phyloP scores from a whole-genome alignment of 495 filamentous ascomycete species.

The Annulohypoxylon stygium region DNA sequence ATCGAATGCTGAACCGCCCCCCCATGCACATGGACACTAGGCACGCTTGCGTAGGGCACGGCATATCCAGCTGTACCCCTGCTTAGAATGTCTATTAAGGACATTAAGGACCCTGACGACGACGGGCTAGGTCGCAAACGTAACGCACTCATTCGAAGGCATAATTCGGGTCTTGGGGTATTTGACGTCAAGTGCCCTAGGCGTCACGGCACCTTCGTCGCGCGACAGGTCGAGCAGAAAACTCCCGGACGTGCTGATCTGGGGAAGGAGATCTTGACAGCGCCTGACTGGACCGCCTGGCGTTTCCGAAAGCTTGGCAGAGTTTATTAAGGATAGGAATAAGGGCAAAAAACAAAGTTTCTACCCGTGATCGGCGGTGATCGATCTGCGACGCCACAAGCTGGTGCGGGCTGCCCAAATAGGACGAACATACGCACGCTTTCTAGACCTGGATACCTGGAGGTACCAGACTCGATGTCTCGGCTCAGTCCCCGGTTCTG shows the following conservation, averaged over 20 bases:
- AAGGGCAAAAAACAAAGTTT: slow-evolving; percentile 21
- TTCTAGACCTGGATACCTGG: neutral
- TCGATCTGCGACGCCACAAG: neutral
- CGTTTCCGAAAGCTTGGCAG: slow-evolving; percentile 27
- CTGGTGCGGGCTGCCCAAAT: slow-evolving; percentile 31
- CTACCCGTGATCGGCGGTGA: slow-evolving; percentile 4
- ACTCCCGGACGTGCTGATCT: slow-evolving; percentile 20
- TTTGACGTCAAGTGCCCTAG: slow-evolving; percentile 11
- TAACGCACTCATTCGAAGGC: slow-evolving; percentile 11
- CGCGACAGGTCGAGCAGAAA: slow-evolving; percentile 1
- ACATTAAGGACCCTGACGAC: slow-evolving; percentile 13
- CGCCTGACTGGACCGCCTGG: slow-evolving; percentile 2
- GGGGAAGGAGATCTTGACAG: slow-evolving; percentile 27
- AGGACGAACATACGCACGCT: slow-evolving; percentile 22
- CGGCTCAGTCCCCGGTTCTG: neutral
- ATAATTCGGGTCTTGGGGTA: slow-evolving; percentile 1
- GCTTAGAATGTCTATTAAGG: neutral
- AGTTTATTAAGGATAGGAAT: slow-evolving; percentile 29
- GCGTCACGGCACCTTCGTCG: slow-evolving; percentile 1
- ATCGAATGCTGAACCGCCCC: slow-evolving; percentile 35
- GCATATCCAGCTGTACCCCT: slow-evolving; percentile 24
- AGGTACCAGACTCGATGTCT: neutral
- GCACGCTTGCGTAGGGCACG: slow-evolving; percentile 8
- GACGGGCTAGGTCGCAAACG: slow-evolving; percentile 10
- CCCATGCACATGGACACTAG: neutral